Evolutionary conservation across 2,329 filamentous ascomycete species (phyloP).

Genomic region (Xylaria sp.): DNA sequence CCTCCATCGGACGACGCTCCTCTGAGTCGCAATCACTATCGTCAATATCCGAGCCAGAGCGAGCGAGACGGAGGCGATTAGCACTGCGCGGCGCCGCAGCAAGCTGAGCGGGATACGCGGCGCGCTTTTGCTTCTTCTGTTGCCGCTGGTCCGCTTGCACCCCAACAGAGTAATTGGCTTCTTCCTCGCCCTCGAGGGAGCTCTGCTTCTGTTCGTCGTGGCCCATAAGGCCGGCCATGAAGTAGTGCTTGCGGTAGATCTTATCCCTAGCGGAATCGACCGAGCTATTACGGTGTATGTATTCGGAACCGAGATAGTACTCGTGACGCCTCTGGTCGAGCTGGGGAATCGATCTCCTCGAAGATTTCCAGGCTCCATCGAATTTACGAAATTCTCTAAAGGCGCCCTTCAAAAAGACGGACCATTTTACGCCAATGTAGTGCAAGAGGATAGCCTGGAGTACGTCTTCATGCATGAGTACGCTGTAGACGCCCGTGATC

Average conservation of each 20-base stretch:
- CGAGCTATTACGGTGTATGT: slow-evolving; percentile 17
- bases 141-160: slow-evolving; percentile 1
- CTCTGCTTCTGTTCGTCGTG: slow-evolving; percentile 41
- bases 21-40: slow-evolving; percentile 27
- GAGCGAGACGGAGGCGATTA: too few relatives aligned
- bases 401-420: slow-evolving; percentile 54
- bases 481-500: slow-evolving; percentile 59
- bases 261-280: slow-evolving; percentile 48
- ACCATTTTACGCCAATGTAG: slow-evolving; percentile 60
- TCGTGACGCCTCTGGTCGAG: slow-evolving; percentile 44
- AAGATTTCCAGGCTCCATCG: slow-evolving; percentile 51
- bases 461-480: slow-evolving; percentile 64
- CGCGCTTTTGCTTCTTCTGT: not conserved
- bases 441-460: slow-evolving; percentile 63
- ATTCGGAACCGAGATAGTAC: slow-evolving; percentile 52
- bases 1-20: slow-evolving; percentile 51
- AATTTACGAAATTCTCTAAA: slow-evolving; percentile 49
- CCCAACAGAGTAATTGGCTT: slow-evolving; percentile 47
- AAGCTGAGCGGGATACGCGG: not conserved
- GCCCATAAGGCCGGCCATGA: slow-evolving; percentile 56
- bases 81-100: not conserved
- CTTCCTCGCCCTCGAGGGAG: slow-evolving; percentile 51
- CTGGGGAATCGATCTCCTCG: slow-evolving; percentile 45
- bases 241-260: slow-evolving; percentile 54
- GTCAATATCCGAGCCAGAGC: not conserved